Evolutionary conservation across 768 basidiomycete genomes (phyloP).

Genomic region (Boletales sp.): DNA sequence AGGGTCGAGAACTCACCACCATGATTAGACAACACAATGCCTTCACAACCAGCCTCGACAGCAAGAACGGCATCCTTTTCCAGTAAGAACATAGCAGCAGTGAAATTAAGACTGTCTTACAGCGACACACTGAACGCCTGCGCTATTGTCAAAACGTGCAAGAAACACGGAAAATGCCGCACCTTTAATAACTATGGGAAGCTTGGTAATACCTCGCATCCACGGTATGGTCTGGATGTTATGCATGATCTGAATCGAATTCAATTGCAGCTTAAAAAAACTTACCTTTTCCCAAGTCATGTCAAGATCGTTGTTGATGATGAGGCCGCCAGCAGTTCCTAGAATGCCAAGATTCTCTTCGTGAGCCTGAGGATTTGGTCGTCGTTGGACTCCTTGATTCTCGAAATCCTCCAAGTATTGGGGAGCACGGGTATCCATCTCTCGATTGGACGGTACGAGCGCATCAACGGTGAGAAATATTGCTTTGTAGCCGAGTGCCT

Average conservation of each 20-base stretch:
- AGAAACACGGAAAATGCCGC: not conserved
- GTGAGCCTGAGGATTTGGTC: constrained; percentile 20
- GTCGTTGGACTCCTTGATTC: constrained; percentile 28
- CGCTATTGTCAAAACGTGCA: constrained; percentile 5
- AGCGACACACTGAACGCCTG: constrained; percentile 73
- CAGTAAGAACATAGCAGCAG: constrained; percentile 3
- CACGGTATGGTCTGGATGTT: constrained; percentile 65
- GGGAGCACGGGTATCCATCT: constrained; percentile 64
- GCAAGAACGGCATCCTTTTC: constrained; percentile 82
- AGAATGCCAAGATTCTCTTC: constrained; percentile 39
- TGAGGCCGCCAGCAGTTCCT: constrained; percentile 66
- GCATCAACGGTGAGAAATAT: constrained; percentile 93
- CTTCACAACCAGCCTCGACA: constrained; percentile 78
- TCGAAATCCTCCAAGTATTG: constrained; percentile 57
- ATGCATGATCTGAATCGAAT: not conserved
- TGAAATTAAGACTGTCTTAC: constrained; percentile 30
- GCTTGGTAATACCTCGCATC: constrained; percentile 62
- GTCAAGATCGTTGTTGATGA: constrained; percentile 63
- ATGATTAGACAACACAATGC: constrained; percentile 88
- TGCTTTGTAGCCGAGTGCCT: constrained; percentile 74
- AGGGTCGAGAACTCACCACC: constrained; percentile 51
- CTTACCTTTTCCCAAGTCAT: constrained; percentile 74
- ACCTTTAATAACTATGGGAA: constrained; percentile 79
- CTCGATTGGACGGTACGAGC: constrained; percentile 76
- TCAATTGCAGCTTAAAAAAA: constrained; percentile 5